Evolutionary conservation across 257 asterid genomes (phyloP).

Genomic region (Paraleonurus japonicus): DNA sequence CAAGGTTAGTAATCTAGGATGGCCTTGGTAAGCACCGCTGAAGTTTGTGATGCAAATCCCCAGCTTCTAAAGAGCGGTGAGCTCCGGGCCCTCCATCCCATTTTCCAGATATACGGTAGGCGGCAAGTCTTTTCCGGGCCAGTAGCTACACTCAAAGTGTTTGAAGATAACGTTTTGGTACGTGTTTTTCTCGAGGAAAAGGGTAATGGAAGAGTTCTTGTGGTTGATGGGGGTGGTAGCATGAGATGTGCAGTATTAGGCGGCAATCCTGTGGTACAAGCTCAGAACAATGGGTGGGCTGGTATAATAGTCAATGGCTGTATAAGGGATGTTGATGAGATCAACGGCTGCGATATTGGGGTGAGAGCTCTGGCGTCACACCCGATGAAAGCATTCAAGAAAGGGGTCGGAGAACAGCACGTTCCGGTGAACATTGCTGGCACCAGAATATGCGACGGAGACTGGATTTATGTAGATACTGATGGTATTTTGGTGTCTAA

Average conservation of each 20-base stretch:
- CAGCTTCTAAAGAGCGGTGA: slow-evolving; percentile 48
- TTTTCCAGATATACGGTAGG: slow-evolving; percentile 47
- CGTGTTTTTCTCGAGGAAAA: slow-evolving; percentile 50
- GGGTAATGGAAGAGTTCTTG: slow-evolving; percentile 56
- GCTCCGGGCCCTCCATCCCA: slow-evolving; percentile 49
- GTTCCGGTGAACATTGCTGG: slow-evolving; percentile 44
- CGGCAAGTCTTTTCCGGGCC: slow-evolving; percentile 56
- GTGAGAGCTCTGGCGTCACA: slow-evolving; percentile 51
- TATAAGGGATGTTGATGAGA: slow-evolving; percentile 55
- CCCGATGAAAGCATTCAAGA: slow-evolving; percentile 50
- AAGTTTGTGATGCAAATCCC: slow-evolving; percentile 50
- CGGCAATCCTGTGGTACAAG: slow-evolving; percentile 56
- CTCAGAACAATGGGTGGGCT: slow-evolving; percentile 60
- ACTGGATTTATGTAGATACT: slow-evolving; percentile 52
- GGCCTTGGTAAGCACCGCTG: slow-evolving; percentile 58
- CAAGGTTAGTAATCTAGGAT: slow-evolving; percentile 34
- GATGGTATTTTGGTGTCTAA: slow-evolving; percentile 44
- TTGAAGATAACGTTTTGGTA: slow-evolving; percentile 50
- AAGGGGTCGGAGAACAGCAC: slow-evolving; percentile 46
- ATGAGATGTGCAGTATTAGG: slow-evolving; percentile 53
- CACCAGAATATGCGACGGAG: slow-evolving; percentile 48
- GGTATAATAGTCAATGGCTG: slow-evolving; percentile 52
- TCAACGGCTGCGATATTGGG: slow-evolving; percentile 54
- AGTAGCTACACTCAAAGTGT: slow-evolving; percentile 45
- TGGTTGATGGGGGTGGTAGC: slow-evolving; percentile 56